Percentiles rank a stretch among this genome's conserved stretches.
phyloP scores from a whole-genome alignment of 805 yeast species.

The Scheffersomyces ergatensis region DNA sequence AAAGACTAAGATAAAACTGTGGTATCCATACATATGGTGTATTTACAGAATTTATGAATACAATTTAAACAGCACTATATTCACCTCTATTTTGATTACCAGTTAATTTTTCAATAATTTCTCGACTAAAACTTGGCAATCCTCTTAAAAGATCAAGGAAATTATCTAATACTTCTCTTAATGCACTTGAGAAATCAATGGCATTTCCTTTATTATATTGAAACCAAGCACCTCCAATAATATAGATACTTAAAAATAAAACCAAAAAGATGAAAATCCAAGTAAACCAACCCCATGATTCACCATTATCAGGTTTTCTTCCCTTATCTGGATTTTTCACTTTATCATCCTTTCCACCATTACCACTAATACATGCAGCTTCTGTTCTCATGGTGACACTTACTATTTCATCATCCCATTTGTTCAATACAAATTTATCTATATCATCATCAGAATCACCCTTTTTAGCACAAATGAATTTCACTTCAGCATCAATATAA shows the following conservation, averaged over 20 bases:
- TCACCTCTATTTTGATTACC: conserved; percentile 73
- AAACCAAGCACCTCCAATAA: conserved; percentile 73
- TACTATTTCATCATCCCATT: conserved; percentile 37
- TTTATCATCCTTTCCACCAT: conserved; percentile 25
- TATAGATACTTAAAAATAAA: conserved; percentile 66
- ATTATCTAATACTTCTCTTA: conserved; percentile 71
- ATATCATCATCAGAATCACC: conserved; percentile 14
- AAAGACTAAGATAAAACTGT: too few species aligned
- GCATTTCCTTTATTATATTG: conserved; percentile 69
- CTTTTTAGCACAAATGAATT: conserved; percentile 43
- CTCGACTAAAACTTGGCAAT: conserved; percentile 64
- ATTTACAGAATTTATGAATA: too few species aligned
- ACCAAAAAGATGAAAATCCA: conserved; percentile 78
- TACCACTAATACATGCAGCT: conserved; percentile 39
- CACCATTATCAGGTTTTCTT: conserved; percentile 24
- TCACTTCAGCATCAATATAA: conserved; percentile 44
- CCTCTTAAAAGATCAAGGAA: conserved; percentile 55
- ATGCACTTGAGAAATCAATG: conserved; percentile 69
- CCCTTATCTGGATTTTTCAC: conserved; percentile 15
- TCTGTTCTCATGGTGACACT: conserved; percentile 26
- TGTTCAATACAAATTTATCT: conserved; percentile 22
- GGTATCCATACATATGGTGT: too few species aligned
- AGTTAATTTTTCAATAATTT: conserved; percentile 66
- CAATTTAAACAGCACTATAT: conserved; percentile 85
- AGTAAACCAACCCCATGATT: conserved; percentile 78